Conservation (phyloP, 305 asterid species). For the Fraxinus floribunda region DNA sequence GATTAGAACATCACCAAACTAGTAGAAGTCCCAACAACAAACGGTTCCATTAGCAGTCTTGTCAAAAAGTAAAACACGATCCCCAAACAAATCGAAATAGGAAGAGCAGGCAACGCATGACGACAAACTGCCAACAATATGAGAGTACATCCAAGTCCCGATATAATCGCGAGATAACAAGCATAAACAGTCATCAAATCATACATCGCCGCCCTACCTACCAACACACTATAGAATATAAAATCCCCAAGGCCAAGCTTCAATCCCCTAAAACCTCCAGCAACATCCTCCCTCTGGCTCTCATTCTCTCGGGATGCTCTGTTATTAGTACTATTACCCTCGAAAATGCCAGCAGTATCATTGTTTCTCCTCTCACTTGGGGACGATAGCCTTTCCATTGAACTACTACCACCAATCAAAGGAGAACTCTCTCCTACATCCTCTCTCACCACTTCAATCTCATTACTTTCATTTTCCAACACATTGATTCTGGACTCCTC, state of each 20-base stretch:
- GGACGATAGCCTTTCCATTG: slow-evolving; percentile 22
- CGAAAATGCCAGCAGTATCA: slow-evolving; percentile 2
- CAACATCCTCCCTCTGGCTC: slow-evolving; percentile 38
- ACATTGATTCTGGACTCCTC: slow-evolving; percentile 31
- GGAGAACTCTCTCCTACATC: slow-evolving; percentile 69
- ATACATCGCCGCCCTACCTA: slow-evolving; percentile 97
- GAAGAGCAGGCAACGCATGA: slow-evolving; percentile 92
- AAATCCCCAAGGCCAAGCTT: slow-evolving; percentile 96
- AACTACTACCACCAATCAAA: slow-evolving; percentile 51
- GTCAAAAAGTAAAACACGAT: slow-evolving; percentile 88
- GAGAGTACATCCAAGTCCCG: slow-evolving; percentile 88
- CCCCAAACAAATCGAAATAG: slow-evolving; percentile 80
- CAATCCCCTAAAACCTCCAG: slow-evolving; percentile 57
- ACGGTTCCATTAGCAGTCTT: slow-evolving; percentile 85
- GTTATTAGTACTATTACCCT: slow-evolving; percentile 17
- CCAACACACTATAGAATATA: slow-evolving; percentile 85
- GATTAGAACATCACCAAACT: slow-evolving; percentile 83
- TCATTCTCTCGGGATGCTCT: slow-evolving; percentile 27
- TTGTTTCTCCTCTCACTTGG: slow-evolving; percentile 1
- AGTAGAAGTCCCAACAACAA: slow-evolving; percentile 81
- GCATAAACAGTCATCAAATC: slow-evolving; percentile 97
- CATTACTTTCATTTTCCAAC: slow-evolving; percentile 35
- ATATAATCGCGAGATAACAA: slow-evolving; percentile 92
- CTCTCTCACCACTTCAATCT: slow-evolving; percentile 61
- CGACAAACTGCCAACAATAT: slow-evolving; percentile 79